Evolutionary conservation across 805 yeast genomes (phyloP).

Genomic region (Metschnikowia cerradonensis): DNA sequence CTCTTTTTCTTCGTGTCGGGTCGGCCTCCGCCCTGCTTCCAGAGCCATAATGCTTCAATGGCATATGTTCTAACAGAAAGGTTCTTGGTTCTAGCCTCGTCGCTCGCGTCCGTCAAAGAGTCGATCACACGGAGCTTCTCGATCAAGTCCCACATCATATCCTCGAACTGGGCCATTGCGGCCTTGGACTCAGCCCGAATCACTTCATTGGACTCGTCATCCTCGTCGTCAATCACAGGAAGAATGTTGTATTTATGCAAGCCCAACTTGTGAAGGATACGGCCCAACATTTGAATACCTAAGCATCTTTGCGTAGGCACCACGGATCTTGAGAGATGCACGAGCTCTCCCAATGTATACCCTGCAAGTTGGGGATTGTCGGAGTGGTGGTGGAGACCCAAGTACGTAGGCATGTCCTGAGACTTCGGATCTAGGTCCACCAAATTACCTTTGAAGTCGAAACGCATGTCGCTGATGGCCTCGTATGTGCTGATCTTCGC

Average conservation of each 20-base stretch:
- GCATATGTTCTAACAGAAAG: constrained; percentile 79
- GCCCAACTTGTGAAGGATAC: constrained; percentile 79
- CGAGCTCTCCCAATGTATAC: constrained; percentile 79
- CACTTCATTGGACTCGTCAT: constrained; percentile 30
- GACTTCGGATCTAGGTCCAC: constrained; percentile 42
- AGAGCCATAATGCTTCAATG: constrained; percentile 85
- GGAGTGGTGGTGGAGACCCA: constrained; percentile 90
- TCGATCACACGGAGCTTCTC: constrained; percentile 61
- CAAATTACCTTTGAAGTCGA: constrained; percentile 82
- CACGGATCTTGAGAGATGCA: constrained; percentile 72
- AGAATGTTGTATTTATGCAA: constrained; percentile 51
- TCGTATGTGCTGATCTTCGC: constrained; percentile 42
- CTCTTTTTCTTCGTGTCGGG: constrained; percentile 11
- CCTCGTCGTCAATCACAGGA: constrained; percentile 39
- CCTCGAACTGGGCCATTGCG: constrained; percentile 41
- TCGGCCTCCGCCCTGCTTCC: constrained; percentile 57
- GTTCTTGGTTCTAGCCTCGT: constrained; percentile 59
- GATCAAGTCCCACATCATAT: constrained; percentile 67
- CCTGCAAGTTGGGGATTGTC: constrained; percentile 89
- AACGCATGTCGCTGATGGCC: constrained; percentile 67
- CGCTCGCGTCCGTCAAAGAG: constrained; percentile 61
- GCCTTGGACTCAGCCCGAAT: constrained; percentile 36
- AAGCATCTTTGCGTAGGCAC: constrained; percentile 83
- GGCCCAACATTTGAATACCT: constrained; percentile 81
- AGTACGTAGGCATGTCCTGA: constrained; percentile 43